These are phyloP conservation scores for Phytophthora sojae DNA, from an alignment of 352 stramenopile species.

Conservation along the genomic window DNA sequence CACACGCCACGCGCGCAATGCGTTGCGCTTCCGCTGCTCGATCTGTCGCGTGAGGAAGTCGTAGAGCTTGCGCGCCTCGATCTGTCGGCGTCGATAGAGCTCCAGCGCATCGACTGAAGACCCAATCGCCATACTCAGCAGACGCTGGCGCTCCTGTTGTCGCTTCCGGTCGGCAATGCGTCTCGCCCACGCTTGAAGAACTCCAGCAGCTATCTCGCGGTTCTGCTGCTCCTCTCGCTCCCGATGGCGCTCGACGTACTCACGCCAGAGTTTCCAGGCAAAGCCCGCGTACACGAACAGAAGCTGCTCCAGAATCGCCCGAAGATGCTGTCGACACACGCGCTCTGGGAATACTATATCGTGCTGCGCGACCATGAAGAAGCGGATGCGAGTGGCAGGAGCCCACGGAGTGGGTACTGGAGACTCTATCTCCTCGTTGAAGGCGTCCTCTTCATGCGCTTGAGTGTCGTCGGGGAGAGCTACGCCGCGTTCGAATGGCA, in stretches of 20 bases:
- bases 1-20: slow-evolving; percentile 42
- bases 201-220: slow-evolving; percentile 24
- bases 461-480: slow-evolving; percentile 2
- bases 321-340: slow-evolving; percentile 50
- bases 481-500: slow-evolving; percentile 26
- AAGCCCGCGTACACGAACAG: slow-evolving; percentile 71
- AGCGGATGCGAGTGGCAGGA: slow-evolving; percentile 52
- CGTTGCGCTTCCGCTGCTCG: slow-evolving; percentile 30
- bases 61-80: slow-evolving; percentile 56
- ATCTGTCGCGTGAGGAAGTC: slow-evolving; percentile 47
- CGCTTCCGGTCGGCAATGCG: slow-evolving; percentile 24
- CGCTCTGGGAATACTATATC: slow-evolving; percentile 53
- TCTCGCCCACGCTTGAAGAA: slow-evolving; percentile 59
- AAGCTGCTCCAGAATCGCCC: slow-evolving; percentile 61
- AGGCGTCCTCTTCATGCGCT: slow-evolving; percentile 3
- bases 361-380: slow-evolving; percentile 57
- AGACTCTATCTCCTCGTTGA: slow-evolving; percentile 6
- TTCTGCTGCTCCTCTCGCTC: slow-evolving; percentile 41
- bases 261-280: slow-evolving; percentile 61
- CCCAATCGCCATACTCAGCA: slow-evolving; percentile 15
- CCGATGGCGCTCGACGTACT: slow-evolving; percentile 50
- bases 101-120: slow-evolving; percentile 53
- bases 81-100: slow-evolving; percentile 51
- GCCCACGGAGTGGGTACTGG: slow-evolving; percentile 41
- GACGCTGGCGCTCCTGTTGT: slow-evolving; percentile 22